Percentiles rank a stretch among this genome's conserved stretches.
These are phyloP conservation scores for Gryganskiella cystojenkinii DNA, from an alignment of 192 early-diverging fungal species.

Conservation along the genomic window DNA sequence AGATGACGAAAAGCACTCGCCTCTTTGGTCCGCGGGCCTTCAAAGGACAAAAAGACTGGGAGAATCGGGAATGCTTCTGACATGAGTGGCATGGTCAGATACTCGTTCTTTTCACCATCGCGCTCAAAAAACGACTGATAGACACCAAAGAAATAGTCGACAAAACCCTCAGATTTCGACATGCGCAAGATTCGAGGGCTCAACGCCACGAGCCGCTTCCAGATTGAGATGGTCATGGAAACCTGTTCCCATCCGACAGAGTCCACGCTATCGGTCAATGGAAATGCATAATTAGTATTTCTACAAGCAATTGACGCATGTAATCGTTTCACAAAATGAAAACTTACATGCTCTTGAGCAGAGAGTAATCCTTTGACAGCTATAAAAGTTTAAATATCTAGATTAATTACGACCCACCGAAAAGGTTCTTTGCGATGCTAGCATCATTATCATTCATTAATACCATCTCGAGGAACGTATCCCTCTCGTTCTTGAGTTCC, in stretches of 20 bases:
- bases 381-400: slow-evolving; percentile 1
- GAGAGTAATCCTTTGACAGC: slow-evolving; percentile 32
- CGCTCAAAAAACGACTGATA: slow-evolving; percentile 53
- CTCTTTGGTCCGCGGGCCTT: slow-evolving; percentile 28
- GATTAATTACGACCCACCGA: neutral
- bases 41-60: slow-evolving; percentile 55
- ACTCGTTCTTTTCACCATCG: slow-evolving; percentile 25
- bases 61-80: slow-evolving; percentile 60
- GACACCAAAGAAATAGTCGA: slow-evolving; percentile 49
- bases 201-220: slow-evolving; percentile 61
- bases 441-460: no score
- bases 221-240: slow-evolving; percentile 50
- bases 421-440: neutral
- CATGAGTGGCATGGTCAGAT: slow-evolving; percentile 47
- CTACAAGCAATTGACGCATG: neutral
- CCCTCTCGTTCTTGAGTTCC: slow-evolving; percentile 11
- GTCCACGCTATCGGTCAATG: slow-evolving; percentile 21
- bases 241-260: slow-evolving; percentile 28
- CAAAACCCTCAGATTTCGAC: slow-evolving; percentile 34
- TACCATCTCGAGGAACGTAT: slow-evolving; percentile 35
- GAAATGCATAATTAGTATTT: neutral
- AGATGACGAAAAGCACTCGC: slow-evolving; percentile 1
- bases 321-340: no score
- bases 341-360: slow-evolving; percentile 52
- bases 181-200: slow-evolving; percentile 53